Conservation (phyloP, 192 early-diverging fungal species). For the Backusella sp. region DNA sequence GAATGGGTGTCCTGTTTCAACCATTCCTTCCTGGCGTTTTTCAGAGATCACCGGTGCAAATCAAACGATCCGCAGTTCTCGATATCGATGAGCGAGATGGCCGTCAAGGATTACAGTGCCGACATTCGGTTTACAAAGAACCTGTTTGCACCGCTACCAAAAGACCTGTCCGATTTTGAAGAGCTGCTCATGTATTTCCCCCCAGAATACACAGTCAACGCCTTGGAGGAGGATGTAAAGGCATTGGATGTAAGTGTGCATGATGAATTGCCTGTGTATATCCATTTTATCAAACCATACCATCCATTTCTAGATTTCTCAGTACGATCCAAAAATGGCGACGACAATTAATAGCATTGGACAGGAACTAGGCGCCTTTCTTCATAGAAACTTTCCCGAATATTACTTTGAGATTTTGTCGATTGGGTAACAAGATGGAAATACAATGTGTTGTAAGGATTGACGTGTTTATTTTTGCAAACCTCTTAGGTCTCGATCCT, state of each 20-base stretch:
- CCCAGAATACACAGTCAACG: neutral
- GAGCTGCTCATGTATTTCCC: neutral
- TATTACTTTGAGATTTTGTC: constrained; percentile 1
- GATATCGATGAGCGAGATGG: neutral
- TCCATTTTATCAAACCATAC: too few species aligned
- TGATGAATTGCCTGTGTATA: too few species aligned
- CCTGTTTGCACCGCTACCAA: neutral
- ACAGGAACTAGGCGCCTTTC: neutral
- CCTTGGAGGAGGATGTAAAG: neutral
- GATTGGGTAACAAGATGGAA: neutral
- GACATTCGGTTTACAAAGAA: neutral
- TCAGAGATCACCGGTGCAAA: neutral
- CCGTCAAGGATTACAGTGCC: neutral
- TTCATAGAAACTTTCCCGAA: neutral
- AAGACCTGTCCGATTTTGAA: neutral
- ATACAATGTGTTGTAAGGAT: neutral
- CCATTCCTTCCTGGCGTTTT: neutral
- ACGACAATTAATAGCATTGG: neutral
- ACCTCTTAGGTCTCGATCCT: neutral
- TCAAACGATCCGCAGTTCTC: neutral
- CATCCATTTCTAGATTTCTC: neutral
- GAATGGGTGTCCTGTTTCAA: neutral
- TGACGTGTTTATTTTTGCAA: neutral
- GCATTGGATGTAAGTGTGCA: neutral
- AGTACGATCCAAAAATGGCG: neutral